A percentile compares a stretch with the other conserved stretches of the same genome.
Evolutionary conservation across 768 basidiomycete species (phyloP).

Genomic region (Cystofilobasidium macerans): DNA sequence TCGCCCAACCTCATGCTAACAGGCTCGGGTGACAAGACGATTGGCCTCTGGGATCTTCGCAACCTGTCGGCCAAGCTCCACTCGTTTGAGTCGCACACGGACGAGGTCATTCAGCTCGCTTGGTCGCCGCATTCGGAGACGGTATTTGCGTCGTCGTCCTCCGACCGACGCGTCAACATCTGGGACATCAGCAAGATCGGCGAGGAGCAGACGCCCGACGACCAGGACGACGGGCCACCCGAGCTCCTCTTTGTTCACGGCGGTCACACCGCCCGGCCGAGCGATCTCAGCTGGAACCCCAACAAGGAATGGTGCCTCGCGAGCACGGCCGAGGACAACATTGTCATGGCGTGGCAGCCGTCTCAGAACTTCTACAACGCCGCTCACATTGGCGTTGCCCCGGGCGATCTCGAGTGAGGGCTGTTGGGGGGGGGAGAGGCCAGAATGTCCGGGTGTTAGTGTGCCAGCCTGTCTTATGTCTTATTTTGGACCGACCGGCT

Average conservation of each 20-base stretch:
- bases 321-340: slow-evolving; percentile 91
- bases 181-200: slow-evolving; percentile 92
- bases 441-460: too few relatives aligned
- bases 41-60: slow-evolving; percentile 77
- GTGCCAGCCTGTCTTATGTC: too few relatives aligned
- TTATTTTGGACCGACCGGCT: too few relatives aligned
- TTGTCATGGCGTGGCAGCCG: slow-evolving; percentile 95
- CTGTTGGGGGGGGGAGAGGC: too few relatives aligned
- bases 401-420: slow-evolving; percentile 8
- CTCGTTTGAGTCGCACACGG: slow-evolving; percentile 81
- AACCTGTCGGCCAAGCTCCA: slow-evolving; percentile 60
- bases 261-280: slow-evolving; percentile 58
- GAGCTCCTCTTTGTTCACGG: slow-evolving; percentile 94
- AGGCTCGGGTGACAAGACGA: slow-evolving; percentile 90
- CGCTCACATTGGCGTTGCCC: slow-evolving; percentile 44
- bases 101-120: slow-evolving; percentile 82
- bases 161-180: slow-evolving; percentile 82
- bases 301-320: slow-evolving; percentile 59
- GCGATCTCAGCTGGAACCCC: slow-evolving; percentile 94
- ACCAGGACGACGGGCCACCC: slow-evolving; percentile 95
- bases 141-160: slow-evolving; percentile 87
- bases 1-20: slow-evolving; percentile 70
- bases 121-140: slow-evolving; percentile 93
- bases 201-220: slow-evolving; percentile 91
- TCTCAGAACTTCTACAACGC: slow-evolving; percentile 89